Conservation (phyloP, 345 rosid species). For the Eucalyptus victrix region DNA sequence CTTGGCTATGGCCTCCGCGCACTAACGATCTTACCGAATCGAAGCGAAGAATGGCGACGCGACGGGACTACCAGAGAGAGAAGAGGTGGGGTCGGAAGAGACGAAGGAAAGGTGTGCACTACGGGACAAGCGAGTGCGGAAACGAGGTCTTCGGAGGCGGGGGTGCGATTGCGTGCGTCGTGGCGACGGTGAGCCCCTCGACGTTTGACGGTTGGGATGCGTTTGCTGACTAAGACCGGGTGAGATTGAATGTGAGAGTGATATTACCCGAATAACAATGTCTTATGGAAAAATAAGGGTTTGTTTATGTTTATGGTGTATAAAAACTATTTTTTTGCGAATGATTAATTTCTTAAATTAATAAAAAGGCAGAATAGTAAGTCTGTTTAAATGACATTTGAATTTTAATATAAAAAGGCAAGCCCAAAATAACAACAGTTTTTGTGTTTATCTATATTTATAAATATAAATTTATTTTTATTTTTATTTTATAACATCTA, state of each 20-base stretch:
- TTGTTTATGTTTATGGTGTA: not conserved
- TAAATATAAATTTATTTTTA: not conserved
- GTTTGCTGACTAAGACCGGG: not conserved
- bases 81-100: not conserved
- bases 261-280: not conserved
- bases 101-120: not conserved
- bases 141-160: not conserved
- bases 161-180: not conserved
- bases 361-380: not conserved
- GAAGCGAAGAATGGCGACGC: not conserved
- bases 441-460: not conserved
- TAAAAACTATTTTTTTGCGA: not conserved
- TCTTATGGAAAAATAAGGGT: not conserved
- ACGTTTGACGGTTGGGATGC: not conserved
- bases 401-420: not conserved
- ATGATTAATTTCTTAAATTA: accelerated
- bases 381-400: not conserved
- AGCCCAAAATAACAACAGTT: not conserved
- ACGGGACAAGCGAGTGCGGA: not conserved
- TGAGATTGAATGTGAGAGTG: not conserved
- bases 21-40: not conserved
- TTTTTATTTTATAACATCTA: not conserved
- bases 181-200: not conserved
- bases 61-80: not conserved
- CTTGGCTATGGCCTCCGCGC: not conserved